Base-by-base conservation (phyloP, 2,329 filamentous ascomycete genomes). In the Onygenales sp. region DNA sequence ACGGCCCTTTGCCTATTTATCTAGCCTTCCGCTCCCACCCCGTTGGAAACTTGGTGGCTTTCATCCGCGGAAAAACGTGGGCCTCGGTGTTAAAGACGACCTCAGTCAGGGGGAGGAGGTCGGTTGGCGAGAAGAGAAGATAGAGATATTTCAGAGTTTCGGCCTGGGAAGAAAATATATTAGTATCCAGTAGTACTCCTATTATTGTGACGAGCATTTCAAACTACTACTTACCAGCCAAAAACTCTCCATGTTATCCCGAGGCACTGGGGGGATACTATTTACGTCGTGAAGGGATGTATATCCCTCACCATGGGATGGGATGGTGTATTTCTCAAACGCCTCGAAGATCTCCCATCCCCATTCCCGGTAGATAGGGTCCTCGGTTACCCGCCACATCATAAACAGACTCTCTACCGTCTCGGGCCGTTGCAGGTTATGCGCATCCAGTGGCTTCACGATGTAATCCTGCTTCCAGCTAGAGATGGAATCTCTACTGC, bases 101-200 rank as follows among this genome's bases (percentile, higher is more conserved):
- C 63, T 91, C 82, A 61, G 92, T 87, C 33, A 98, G 77, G 2
- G 91, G 89, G 43, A 97, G 75, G 38, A 96, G 71, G 57, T 94
- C 87, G 58, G 85, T 77, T 4, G 87, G 84, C 2, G 89, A 91
- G 72, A 98, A 98, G 36, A 98, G 78, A 41, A 98, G 81, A 69
- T 95, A 98, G 69, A 98, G 86, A 69, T 98, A 98, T 73, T 98
- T 98, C 43, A 98, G 77, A 17, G 93, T 98, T 74, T 98, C 93
- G 46, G 93, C 91, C 47, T 49, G 7, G 17, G 21, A 17, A 31
- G 32, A 39, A 39, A 49, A 38, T 41, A 48, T 36, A 9, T 31
- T 17, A 39, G 44, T 11, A 31, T 41, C 17, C 14, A 14, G 3
- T 39, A 13, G 31, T 21, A 39, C 36, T 38, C 7, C 36, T 32